phyloP scores from a whole-genome alignment of 768 basidiomycete genomes.

The Pleurotus pulmonarius region DNA sequence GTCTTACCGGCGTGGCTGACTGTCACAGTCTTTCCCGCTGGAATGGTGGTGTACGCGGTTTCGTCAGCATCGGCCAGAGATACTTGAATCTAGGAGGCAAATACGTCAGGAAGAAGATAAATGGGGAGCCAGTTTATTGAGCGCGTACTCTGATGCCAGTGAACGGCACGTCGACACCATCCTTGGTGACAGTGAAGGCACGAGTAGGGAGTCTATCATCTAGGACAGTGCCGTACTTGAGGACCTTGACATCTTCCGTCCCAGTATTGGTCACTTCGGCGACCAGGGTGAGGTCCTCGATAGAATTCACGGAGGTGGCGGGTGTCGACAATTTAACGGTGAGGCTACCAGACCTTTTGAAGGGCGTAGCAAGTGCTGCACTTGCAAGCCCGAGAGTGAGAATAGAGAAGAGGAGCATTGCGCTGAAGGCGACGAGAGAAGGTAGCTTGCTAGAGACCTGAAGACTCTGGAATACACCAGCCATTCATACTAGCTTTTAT shows the following conservation, averaged over 20 bases:
- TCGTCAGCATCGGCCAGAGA: constrained; percentile 34
- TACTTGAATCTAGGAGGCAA: constrained; percentile 25
- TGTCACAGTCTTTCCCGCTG: constrained; percentile 34
- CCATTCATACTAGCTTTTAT: too few species aligned
- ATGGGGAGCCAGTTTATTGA: neutral
- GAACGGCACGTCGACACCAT: constrained; percentile 33
- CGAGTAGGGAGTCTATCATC: constrained; percentile 34
- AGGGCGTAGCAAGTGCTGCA: constrained; percentile 25
- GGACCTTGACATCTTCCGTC: constrained; percentile 30
- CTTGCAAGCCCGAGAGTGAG: constrained; percentile 24
- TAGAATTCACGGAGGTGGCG: constrained; percentile 26
- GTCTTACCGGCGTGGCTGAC: constrained; percentile 32
- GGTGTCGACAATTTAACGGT: constrained; percentile 25
- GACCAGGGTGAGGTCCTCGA: constrained; percentile 35
- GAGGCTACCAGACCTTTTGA: constrained; percentile 26
- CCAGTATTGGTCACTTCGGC: constrained; percentile 39
- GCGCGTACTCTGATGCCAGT: constrained; percentile 36
- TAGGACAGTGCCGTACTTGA: constrained; percentile 45
- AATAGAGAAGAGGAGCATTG: constrained; percentile 25
- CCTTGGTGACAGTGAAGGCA: constrained; percentile 35
- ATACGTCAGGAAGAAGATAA: too few species aligned
- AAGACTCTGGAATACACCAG: too few species aligned
- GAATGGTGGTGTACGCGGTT: constrained; percentile 32
- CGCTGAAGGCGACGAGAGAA: neutral
- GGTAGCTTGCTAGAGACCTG: too few species aligned